Percentiles rank a stretch among this genome's conserved stretches.
Conservation (phyloP, 1,284 basidiomycete genomes). For the Entoloma clypeatum region DNA sequence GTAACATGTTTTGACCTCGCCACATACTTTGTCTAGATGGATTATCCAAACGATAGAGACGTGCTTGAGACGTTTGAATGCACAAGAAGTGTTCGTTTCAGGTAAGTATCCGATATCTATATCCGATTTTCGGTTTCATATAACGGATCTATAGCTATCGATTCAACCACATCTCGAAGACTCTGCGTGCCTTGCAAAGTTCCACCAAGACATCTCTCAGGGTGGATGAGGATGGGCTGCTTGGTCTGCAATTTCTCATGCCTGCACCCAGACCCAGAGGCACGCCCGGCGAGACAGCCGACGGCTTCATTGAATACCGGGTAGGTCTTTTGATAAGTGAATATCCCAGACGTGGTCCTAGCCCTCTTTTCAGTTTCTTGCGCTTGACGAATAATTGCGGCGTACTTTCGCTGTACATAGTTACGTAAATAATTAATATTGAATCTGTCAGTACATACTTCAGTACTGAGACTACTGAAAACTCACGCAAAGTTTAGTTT, state of each 20-base stretch:
- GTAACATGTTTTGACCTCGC: not conserved
- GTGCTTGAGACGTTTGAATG: slow-evolving; percentile 89
- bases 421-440: no score
- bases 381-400: slow-evolving; percentile 45
- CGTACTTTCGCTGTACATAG: no score
- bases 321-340: slow-evolving; percentile 46
- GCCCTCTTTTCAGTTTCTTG: slow-evolving; percentile 41
- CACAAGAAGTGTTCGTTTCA: slow-evolving; percentile 61
- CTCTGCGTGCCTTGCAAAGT: slow-evolving; percentile 69
- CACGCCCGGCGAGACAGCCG: slow-evolving; percentile 34
- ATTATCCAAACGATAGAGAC: slow-evolving; percentile 88
- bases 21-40: slow-evolving; percentile 58
- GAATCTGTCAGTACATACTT: no score
- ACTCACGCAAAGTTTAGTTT: no score
- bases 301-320: slow-evolving; percentile 81
- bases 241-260: slow-evolving; percentile 87
- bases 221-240: slow-evolving; percentile 74
- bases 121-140: not conserved
- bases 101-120: slow-evolving; percentile 41
- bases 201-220: slow-evolving; percentile 85
- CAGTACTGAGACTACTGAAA: no score
- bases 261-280: slow-evolving; percentile 51
- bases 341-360: slow-evolving; percentile 1
- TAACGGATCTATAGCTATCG: no score
- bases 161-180: slow-evolving; percentile 66